Percentiles rank a stretch among this genome's conserved stretches.
Evolutionary conservation across 2,329 filamentous ascomycete genomes (phyloP).

Genomic region (Dothistroma pini): DNA sequence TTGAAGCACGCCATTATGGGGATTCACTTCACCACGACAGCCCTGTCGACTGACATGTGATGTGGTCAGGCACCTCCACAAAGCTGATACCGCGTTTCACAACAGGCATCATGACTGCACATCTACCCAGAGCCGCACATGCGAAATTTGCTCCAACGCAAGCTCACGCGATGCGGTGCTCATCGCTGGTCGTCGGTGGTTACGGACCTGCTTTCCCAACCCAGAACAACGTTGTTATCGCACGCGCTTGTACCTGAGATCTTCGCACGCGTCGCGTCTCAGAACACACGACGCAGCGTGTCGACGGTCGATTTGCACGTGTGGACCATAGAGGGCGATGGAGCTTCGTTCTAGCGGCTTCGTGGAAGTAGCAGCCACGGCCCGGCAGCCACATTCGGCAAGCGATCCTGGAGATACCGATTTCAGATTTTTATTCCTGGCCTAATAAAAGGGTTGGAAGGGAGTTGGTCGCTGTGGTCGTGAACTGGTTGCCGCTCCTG

Average conservation of each 20-base stretch:
- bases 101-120: constrained; percentile 7
- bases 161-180: background rate
- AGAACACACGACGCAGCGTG: background rate
- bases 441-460: no score
- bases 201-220: background rate
- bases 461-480: no score
- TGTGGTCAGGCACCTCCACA: background rate
- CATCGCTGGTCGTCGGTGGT: background rate
- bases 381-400: constrained; percentile 6
- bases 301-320: constrained; percentile 1
- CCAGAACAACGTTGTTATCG: background rate
- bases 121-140: constrained; percentile 1
- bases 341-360: constrained; percentile 8
- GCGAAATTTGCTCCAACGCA: background rate
- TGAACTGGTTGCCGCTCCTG: background rate
- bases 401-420: constrained; percentile 2
- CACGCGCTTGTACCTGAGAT: background rate
- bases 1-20: no score
- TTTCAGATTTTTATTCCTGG: background rate
- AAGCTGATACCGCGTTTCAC: constrained; percentile 1
- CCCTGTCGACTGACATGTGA: background rate
- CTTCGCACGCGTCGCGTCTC: background rate
- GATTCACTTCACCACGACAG: background rate
- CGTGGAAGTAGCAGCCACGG: constrained; percentile 4
- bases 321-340: constrained; percentile 1